These are phyloP conservation scores for Fusarium marasasianum DNA, from an alignment of 2,329 filamentous ascomycete genomes.

Conservation along the genomic window DNA sequence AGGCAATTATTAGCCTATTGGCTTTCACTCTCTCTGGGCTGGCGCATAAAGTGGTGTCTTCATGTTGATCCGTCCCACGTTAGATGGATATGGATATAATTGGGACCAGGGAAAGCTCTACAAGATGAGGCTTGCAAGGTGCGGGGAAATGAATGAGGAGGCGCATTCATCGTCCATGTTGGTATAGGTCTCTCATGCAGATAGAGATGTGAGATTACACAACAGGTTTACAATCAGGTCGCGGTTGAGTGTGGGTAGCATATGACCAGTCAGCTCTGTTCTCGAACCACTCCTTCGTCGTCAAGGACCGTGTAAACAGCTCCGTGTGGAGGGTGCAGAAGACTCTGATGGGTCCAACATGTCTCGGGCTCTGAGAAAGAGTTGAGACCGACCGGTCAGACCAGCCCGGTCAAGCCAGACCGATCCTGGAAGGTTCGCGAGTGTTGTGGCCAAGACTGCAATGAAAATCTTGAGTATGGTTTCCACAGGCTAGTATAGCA, in stretches of 20 bases:
- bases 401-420: conserved; percentile 12
- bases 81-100: conserved; percentile 17
- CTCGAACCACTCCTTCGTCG: not conserved
- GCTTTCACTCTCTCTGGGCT: conserved; percentile 19
- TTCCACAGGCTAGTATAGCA: not conserved
- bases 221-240: conserved; percentile 30
- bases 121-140: conserved; percentile 25
- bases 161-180: conserved; percentile 8
- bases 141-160: conserved; percentile 36
- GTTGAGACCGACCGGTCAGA: conserved; percentile 11
- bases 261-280: conserved; percentile 21
- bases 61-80: conserved; percentile 34
- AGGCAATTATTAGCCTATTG: conserved; percentile 35
- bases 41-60: conserved; percentile 19
- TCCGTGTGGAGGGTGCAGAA: conserved; percentile 13
- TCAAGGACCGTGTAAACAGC: conserved; percentile 25
- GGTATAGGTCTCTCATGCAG: conserved; percentile 22
- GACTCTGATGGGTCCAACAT: conserved; percentile 7
- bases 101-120: conserved; percentile 19
- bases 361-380: conserved; percentile 5
- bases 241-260: conserved; percentile 31
- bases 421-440: not conserved
- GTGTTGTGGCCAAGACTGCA: not conserved
- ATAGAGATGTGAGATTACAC: conserved; percentile 37
- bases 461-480: not conserved